phyloP scores from a whole-genome alignment of 1,284 basidiomycete genomes.

The Vanrija sp. region DNA sequence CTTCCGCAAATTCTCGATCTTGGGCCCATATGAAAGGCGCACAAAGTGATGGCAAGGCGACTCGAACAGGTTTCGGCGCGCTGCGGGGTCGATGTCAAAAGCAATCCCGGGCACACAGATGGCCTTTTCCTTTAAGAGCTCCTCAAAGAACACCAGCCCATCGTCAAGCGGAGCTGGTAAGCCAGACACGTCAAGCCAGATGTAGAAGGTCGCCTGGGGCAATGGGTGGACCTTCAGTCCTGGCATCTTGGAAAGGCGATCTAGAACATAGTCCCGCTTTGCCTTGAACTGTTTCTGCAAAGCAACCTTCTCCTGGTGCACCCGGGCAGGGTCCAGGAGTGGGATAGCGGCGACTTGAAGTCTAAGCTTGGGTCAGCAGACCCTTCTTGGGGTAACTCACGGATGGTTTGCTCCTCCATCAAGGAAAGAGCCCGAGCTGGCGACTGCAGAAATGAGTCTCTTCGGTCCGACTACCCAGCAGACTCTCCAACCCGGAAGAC shows the following conservation, averaged over 20 bases:
- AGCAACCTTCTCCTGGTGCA: conserved; percentile 69
- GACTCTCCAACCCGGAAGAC: conserved; percentile 83
- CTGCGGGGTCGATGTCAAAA: conserved; percentile 82
- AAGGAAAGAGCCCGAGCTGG: conserved; percentile 84
- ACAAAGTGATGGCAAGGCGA: conserved; percentile 89
- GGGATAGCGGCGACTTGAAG: conserved; percentile 81
- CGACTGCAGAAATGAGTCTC: conserved; percentile 76
- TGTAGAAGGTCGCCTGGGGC: conserved; percentile 76
- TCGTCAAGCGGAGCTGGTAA: conserved; percentile 79
- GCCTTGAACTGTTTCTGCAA: conserved; percentile 83
- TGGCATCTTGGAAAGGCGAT: conserved; percentile 66
- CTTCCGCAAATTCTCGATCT: conserved; percentile 72
- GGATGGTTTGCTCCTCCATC: conserved; percentile 86
- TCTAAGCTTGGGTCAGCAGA: conserved; percentile 43
- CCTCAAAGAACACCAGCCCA: conserved; percentile 91
- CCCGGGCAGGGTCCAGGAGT: conserved; percentile 67
- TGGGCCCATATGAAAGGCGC: conserved; percentile 81
- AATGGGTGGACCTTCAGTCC: conserved; percentile 70
- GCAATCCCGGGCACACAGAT: conserved; percentile 60
- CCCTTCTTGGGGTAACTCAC: conserved; percentile 43
- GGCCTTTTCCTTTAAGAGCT: conserved; percentile 65
- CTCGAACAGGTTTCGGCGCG: conserved; percentile 69
- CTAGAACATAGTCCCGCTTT: conserved; percentile 85
- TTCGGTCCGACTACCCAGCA: conserved; percentile 96
- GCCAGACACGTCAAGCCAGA: conserved; percentile 80